A percentile compares a stretch with the other conserved stretches of the same genome.
Evolutionary conservation across 192 early-diverging fungal genomes (phyloP).

Genomic region (Entomortierella chlamydospora): DNA sequence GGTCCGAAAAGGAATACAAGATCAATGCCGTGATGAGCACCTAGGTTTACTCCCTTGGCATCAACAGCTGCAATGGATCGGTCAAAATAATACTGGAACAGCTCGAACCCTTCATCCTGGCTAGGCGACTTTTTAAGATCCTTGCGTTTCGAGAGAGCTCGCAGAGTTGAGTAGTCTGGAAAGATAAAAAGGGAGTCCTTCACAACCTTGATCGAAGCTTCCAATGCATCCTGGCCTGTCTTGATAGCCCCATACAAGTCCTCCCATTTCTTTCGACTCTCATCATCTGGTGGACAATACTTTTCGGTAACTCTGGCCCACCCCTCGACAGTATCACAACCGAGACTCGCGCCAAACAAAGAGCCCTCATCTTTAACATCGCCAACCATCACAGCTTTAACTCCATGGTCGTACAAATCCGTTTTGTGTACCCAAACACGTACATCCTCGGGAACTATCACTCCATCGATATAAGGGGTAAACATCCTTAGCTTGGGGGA

Average conservation of each 20-base stretch:
- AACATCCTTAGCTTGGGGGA: constrained; percentile 23
- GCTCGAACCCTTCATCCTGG: neutral
- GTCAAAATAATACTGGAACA: constrained; percentile 39
- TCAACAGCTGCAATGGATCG: constrained; percentile 16
- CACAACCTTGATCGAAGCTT: neutral
- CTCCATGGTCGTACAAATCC: constrained; percentile 19
- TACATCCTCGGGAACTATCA: constrained; percentile 24
- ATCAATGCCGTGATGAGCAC: constrained; percentile 42
- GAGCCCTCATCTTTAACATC: constrained; percentile 24
- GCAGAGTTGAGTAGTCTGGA: constrained; percentile 11
- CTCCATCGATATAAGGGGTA: constrained; percentile 27
- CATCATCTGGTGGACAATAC: constrained; percentile 19
- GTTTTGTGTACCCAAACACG: constrained; percentile 14
- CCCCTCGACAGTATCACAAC: neutral
- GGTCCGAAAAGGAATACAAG: constrained; percentile 40
- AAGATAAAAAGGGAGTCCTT: constrained; percentile 7
- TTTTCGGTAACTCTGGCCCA: constrained; percentile 7
- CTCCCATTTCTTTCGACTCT: constrained; percentile 17
- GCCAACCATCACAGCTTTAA: constrained; percentile 27
- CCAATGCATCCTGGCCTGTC: constrained; percentile 9
- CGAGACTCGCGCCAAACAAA: constrained; percentile 15
- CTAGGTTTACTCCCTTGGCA: neutral
- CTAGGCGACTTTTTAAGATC: constrained; percentile 3
- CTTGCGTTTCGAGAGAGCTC: constrained; percentile 28
- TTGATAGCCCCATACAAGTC: constrained; percentile 11